Conservation (phyloP, 768 basidiomycete genomes). For the Trametes cinnabarina region DNA sequence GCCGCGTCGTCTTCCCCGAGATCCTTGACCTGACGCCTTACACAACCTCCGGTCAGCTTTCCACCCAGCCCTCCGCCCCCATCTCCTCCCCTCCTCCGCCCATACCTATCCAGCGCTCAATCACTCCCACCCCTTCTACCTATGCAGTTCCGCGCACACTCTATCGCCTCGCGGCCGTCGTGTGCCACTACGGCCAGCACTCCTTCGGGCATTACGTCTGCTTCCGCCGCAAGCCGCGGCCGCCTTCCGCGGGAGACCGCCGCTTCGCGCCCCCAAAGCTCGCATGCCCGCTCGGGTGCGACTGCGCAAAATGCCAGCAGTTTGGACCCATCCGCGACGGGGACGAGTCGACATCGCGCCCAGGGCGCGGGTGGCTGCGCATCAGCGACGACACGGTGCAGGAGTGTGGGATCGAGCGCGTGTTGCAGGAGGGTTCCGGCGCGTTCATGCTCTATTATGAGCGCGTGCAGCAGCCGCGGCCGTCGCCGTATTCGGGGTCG, state of each 20-base stretch:
- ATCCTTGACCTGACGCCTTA: constrained; percentile 86
- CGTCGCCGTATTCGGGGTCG: constrained; percentile 22
- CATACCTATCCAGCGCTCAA: constrained; percentile 42
- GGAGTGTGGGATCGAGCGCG: constrained; percentile 72
- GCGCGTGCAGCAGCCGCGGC: constrained; percentile 41
- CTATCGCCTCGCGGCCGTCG: constrained; percentile 82
- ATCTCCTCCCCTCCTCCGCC: constrained; percentile 63
- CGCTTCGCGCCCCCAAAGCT: constrained; percentile 42
- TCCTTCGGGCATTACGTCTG: constrained; percentile 95
- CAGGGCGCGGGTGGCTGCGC: constrained; percentile 78
- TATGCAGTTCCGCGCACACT: constrained; percentile 59
- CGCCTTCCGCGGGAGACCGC: constrained; percentile 35
- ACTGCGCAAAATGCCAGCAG: constrained; percentile 44
- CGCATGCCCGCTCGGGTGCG: constrained; percentile 44
- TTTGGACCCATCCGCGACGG: constrained; percentile 61
- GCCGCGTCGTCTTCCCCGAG: constrained; percentile 80
- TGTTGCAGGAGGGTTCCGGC: constrained; percentile 72
- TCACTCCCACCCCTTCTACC: constrained; percentile 56
- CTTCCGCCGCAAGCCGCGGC: constrained; percentile 78
- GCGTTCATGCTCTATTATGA: constrained; percentile 96
- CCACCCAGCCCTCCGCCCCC: constrained; percentile 63
- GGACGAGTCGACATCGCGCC: constrained; percentile 33
- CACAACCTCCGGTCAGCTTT: constrained; percentile 78
- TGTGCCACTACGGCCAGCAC: constrained; percentile 92
- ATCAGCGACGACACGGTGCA: constrained; percentile 83